phyloP scores from a whole-genome alignment of 768 basidiomycete genomes.

The Fibroporia radiculosa region DNA sequence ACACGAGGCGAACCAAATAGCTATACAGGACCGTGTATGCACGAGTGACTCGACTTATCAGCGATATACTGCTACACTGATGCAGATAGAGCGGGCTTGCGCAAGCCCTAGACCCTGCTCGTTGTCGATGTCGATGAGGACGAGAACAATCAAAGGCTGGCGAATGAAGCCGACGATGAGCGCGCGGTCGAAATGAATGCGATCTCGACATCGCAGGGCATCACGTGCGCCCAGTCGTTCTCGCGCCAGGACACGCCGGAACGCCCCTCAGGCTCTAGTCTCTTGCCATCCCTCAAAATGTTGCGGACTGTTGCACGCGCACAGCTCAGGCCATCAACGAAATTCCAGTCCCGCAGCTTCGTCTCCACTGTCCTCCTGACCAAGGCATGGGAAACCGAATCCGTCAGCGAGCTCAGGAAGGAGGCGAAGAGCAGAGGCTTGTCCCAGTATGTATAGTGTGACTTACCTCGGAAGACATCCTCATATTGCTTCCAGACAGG shows the following conservation, averaged over 20 bases:
- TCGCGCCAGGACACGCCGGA: neutral
- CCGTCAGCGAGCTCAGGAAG: constrained; percentile 39
- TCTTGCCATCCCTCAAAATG: constrained; percentile 16
- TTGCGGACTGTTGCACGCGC: constrained; percentile 18
- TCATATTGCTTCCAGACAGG: constrained; percentile 32
- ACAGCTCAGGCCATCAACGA: constrained; percentile 16
- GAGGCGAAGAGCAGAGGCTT: constrained; percentile 52
- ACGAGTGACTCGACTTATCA: constrained; percentile 8
- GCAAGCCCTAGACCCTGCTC: constrained; percentile 6
- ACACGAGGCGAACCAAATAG: constrained; percentile 22
- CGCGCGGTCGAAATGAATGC: neutral
- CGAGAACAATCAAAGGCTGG: neutral
- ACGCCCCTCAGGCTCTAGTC: neutral
- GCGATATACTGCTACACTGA: constrained; percentile 15
- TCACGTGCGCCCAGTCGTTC: neutral
- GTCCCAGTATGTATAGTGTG: constrained; percentile 33
- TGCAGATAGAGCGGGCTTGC: too few species aligned
- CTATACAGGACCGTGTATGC: constrained; percentile 1
- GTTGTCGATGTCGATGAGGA: constrained; percentile 1
- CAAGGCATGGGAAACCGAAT: constrained; percentile 47
- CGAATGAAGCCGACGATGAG: neutral
- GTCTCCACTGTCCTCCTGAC: constrained; percentile 52
- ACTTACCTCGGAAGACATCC: constrained; percentile 7
- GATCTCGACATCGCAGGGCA: neutral
- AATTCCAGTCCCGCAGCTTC: constrained; percentile 26